phyloP scores from a whole-genome alignment of 2,329 filamentous ascomycete species.

The Botrytis porri region DNA sequence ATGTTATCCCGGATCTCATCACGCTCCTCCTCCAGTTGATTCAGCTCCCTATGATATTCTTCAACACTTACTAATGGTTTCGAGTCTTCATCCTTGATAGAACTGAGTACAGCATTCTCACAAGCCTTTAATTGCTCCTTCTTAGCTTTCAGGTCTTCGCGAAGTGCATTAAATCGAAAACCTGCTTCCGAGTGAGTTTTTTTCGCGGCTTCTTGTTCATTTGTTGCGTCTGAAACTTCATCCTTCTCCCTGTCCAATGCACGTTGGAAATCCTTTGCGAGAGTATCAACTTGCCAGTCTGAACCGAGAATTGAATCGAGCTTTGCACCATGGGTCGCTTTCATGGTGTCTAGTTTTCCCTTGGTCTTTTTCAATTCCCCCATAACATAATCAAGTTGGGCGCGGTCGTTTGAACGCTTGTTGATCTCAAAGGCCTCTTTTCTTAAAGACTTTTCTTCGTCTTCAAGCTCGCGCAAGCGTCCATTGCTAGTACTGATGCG shows the following conservation, averaged over 20 bases:
- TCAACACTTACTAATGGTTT: conserved; percentile 47
- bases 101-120: conserved; percentile 53
- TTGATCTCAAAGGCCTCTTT: conserved; percentile 82
- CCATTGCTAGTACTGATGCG: conserved; percentile 65
- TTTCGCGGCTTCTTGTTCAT: conserved; percentile 65
- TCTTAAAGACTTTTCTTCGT: conserved; percentile 67
- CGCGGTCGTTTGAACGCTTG: conserved; percentile 75
- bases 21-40: conserved; percentile 49
- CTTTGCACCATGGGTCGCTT: conserved; percentile 68
- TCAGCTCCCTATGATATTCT: conserved; percentile 52
- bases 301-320: conserved; percentile 62
- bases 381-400: conserved; percentile 77
- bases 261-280: conserved; percentile 70
- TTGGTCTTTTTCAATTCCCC: conserved; percentile 74
- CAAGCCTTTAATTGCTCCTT: conserved; percentile 59
- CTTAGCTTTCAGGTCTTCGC: conserved; percentile 63
- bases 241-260: conserved; percentile 56
- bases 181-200: conserved; percentile 75
- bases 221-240: conserved; percentile 62
- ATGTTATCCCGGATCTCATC: conserved; percentile 59
- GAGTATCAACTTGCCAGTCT: conserved; percentile 64
- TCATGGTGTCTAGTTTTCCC: conserved; percentile 73
- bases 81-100: conserved; percentile 45
- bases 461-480: conserved; percentile 67
- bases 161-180: conserved; percentile 64